Conservation (phyloP, 148 eudicot species). For the Suaeda aralocaspica region DNA sequence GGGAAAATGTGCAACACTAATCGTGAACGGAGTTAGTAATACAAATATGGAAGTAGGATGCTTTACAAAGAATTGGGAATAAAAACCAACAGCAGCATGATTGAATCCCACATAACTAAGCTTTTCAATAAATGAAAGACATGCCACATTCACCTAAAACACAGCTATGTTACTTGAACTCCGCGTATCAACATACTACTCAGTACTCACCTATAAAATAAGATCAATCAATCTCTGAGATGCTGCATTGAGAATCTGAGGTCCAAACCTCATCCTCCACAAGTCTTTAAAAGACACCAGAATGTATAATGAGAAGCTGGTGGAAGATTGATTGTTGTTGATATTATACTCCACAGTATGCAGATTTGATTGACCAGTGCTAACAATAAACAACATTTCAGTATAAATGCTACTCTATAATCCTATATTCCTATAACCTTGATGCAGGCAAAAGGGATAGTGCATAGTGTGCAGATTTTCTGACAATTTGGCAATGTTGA, state of each 20-base stretch:
- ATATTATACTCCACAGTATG: background rate
- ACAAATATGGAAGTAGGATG: background rate
- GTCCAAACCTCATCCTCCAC: background rate
- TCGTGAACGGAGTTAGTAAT: too few relatives aligned
- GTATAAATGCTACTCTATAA: background rate
- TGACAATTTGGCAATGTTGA: too few relatives aligned
- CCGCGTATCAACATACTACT: too few relatives aligned
- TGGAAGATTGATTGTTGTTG: conserved; percentile 7
- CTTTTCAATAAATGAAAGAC: too few relatives aligned
- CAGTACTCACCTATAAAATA: background rate
- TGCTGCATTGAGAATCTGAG: background rate
- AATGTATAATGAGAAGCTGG: background rate
- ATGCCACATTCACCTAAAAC: background rate
- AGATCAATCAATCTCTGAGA: background rate
- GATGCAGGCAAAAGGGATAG: too few relatives aligned
- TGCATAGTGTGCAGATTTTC: too few relatives aligned
- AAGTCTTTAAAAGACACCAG: background rate
- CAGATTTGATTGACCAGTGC: background rate
- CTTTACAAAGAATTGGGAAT: background rate
- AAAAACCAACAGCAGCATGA: background rate
- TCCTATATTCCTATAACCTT: too few relatives aligned
- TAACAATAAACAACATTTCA: background rate
- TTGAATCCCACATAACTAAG: background rate
- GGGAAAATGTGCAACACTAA: too few relatives aligned
- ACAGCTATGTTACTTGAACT: too few relatives aligned